phyloP scores from a whole-genome alignment of 257 asterid species.

The Solanum chmielewskii region DNA sequence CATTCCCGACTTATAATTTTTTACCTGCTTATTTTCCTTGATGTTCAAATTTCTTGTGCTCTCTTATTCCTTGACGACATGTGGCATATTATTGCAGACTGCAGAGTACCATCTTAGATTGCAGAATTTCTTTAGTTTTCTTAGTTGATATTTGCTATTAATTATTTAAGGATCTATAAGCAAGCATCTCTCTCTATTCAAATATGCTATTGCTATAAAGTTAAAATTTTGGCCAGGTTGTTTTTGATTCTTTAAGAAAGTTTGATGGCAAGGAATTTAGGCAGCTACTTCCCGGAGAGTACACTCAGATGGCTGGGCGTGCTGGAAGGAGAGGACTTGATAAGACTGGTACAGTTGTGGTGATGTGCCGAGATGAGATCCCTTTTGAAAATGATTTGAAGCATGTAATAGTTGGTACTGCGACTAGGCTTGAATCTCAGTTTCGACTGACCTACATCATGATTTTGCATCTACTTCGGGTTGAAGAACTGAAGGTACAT shows the following conservation, averaged over 20 bases:
- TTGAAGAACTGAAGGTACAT: conserved; percentile 91
- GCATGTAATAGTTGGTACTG: conserved; percentile 80
- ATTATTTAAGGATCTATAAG: not conserved
- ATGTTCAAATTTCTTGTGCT: not conserved
- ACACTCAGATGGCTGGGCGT: conserved; percentile 99
- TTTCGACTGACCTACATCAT: conserved; percentile 94
- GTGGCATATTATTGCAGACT: not conserved
- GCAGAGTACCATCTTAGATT: not conserved
- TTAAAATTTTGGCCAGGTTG: conserved; percentile 53
- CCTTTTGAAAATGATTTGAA: conserved; percentile 75
- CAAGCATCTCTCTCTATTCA: not conserved
- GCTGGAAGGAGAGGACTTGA: conserved; percentile 99
- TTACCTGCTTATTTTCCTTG: not conserved
- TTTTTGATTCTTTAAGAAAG: conserved; percentile 83
- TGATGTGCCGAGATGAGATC: conserved; percentile 90
- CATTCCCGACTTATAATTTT: not conserved
- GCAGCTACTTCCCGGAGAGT: conserved; percentile 91
- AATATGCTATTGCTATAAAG: not conserved
- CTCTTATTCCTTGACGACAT: not conserved
- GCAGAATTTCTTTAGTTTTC: not conserved
- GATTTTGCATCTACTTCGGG: conserved; percentile 97
- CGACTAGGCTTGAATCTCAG: conserved; percentile 89
- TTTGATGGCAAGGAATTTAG: conserved; percentile 94
- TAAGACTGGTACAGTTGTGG: conserved; percentile 84
- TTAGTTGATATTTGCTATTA: not conserved